Evolutionary conservation across 2,329 filamentous ascomycete species (phyloP), one percentile per base, ranked within the genome.

Genomic region (Tolypocladium inflatum): DNA sequence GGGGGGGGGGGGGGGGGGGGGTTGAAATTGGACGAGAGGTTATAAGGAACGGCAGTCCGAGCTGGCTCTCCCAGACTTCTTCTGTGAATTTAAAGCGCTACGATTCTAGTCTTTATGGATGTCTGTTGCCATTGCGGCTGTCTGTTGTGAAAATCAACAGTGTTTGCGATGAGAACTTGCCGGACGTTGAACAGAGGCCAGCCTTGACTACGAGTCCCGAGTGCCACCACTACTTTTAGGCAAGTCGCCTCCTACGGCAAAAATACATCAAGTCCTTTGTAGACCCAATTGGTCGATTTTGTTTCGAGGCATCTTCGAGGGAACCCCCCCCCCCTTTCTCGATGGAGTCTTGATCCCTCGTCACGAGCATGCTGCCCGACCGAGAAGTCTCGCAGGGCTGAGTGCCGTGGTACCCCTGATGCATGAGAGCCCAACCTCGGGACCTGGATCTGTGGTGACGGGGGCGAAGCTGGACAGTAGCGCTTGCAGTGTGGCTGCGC

Each of bases 401-500:
- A 4, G 30, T 33, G 26, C 45, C 30, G 30, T 1, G n/a, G 11
- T 2, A n/a, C 10, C 8, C 45, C 26, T n/a, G 10, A n/a, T 19
- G 17, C 26, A 48, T 10, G 30, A 51, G n/a, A 51, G 21, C 19
- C 4, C 19, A 35, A 51, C 3, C 30, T 35, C 30, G 13, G 30
- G 30, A 4, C 13, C 10, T 7, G 30, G 48, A 35, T 52, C 48
- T 30, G 21, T 1, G 43, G 42, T 4, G 19, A 48, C 11, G 7
- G 45, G 7, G 48, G 48, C 21, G 48, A 51, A n/a, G 48, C 48
- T n/a, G 30, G 15, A 26, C 26, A 50, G 45, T 51, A n/a, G 48
- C 48, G 48, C 48, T 35, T 13, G 30, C 30, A n/a, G 8, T 37
- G 48, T 52, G 30, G 48, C 48, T 21, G 48, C 30, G 48, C 48